phyloP scores from a whole-genome alignment of 352 stramenopile species.

The Aphanomyces euteiches region DNA sequence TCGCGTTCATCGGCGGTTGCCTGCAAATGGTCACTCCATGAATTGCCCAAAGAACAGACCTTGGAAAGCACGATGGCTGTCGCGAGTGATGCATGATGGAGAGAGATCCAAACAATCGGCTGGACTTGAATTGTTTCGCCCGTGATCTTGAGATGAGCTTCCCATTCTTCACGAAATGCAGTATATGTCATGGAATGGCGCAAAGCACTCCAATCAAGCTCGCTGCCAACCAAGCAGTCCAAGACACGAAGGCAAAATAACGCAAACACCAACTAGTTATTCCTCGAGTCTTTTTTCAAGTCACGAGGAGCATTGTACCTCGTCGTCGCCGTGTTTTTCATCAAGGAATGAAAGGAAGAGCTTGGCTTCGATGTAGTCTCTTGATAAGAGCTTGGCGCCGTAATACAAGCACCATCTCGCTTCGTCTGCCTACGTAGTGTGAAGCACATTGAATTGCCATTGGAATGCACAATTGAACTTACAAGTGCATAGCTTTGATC shows the following conservation, averaged over 20 bases:
- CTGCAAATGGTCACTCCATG: background rate
- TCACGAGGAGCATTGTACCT: constrained; percentile 28
- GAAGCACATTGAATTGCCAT: constrained; percentile 31
- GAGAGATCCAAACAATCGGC: constrained; percentile 79
- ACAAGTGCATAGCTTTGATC: constrained; percentile 28
- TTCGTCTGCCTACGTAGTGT: constrained; percentile 71
- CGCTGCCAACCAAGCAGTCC: constrained; percentile 56
- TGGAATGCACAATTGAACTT: constrained; percentile 6
- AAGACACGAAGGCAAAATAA: constrained; percentile 85
- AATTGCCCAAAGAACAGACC: background rate
- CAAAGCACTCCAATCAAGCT: constrained; percentile 61
- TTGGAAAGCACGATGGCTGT: constrained; percentile 71
- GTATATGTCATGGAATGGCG: constrained; percentile 56
- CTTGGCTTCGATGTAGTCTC: constrained; percentile 86
- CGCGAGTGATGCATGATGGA: constrained; percentile 64
- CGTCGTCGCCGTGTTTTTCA: constrained; percentile 91
- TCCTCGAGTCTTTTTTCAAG: no score
- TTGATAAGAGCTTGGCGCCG: constrained; percentile 81
- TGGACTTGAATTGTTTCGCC: constrained; percentile 40
- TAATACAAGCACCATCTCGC: constrained; percentile 93
- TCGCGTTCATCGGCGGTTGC: constrained; percentile 56
- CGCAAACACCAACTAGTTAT: constrained; percentile 77
- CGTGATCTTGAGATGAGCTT: constrained; percentile 28
- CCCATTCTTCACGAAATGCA: constrained; percentile 50
- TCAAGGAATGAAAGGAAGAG: constrained; percentile 90